Base-by-base conservation (phyloP, 345 rosid species). In the Linum lewisii region DNA sequence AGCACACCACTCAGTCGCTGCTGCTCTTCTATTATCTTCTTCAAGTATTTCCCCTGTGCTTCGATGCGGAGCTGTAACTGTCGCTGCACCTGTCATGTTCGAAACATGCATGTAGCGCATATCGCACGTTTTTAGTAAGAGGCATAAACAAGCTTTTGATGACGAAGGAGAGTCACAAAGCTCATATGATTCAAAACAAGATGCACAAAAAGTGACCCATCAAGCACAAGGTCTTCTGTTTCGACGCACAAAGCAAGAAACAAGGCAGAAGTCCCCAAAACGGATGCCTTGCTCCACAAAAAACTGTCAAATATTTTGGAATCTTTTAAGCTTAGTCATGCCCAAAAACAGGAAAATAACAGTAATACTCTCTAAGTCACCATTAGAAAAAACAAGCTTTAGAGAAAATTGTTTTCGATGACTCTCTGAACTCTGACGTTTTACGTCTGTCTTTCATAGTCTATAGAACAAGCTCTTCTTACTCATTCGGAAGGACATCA, bases 21-120 rank as follows among this genome's bases (percentile, higher is more conserved):
- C 70, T 93, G 97, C 85, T 93, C 99, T 79, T 93, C 97, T 34
- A 93, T 93, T 72, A 93, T 93, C 85, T 89, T 93, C 81, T 93
- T 89, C 79, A 93, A 73, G 76, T 89, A 93, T 80, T 89, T 87
- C 53, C 97, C 97, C 63, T 89, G 97, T 21, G 97, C 99, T 75
- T 93, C 99, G 69, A 93, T 93, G 57, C 99, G 90, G 67, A 93
- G 73, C 63, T 93, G 99, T 66, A 93, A 79, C 75, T 93, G 99
- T 73, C 94, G 84, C 81, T 93, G 99, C 67, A 93, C 99, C 99
- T 93, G 79, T 63, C 44, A 51, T 60, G 63, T 52, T 65, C 61
- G 16, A 63, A 60, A 56, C 51, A 68, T 19, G 64, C 9, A 47
- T 18, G 63, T 24, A 42, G n/a, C 34, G 4, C 34, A 29, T 29